A percentile compares a stretch with the other conserved stretches of the same genome.
Evolutionary conservation across 768 basidiomycete species (phyloP).

Genomic region (Gelatoporia subvermispora): DNA sequence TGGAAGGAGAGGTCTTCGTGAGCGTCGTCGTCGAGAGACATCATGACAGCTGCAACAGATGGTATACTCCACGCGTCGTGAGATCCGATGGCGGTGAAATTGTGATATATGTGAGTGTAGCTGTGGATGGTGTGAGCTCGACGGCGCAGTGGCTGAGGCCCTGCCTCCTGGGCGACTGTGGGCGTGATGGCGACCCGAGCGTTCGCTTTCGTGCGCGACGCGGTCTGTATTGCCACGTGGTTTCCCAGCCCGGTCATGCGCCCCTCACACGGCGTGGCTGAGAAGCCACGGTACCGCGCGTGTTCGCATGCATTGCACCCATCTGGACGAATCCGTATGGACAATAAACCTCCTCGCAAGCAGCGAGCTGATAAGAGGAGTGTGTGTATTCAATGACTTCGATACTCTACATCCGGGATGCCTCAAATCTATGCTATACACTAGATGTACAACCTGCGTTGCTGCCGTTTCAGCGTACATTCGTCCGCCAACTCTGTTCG

Average conservation of each 20-base stretch:
- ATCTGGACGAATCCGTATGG: not conserved
- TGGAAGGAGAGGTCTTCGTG: constrained; percentile 15
- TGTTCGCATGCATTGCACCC: not conserved
- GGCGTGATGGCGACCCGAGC: too few relatives aligned
- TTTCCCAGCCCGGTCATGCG: too few relatives aligned
- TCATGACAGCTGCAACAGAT: constrained; percentile 10
- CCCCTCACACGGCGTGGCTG: not conserved
- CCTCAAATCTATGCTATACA: not conserved
- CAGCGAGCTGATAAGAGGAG: not conserved
- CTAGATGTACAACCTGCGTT: not conserved
- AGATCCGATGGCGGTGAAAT: too few relatives aligned
- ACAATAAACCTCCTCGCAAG: not conserved
- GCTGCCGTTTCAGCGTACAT: not conserved
- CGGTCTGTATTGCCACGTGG: too few relatives aligned
- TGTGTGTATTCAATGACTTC: not conserved
- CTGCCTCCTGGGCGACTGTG: not conserved
- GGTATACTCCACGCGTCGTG: too few relatives aligned
- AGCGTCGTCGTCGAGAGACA: constrained; percentile 26
- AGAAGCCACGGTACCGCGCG: not conserved
- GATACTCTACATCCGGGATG: not conserved
- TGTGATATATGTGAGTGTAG: too few relatives aligned
- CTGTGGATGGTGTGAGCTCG: too few relatives aligned
- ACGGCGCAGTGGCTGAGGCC: constrained; percentile 1
- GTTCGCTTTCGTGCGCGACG: too few relatives aligned
- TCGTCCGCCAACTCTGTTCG: not conserved